phyloP scores from a whole-genome alignment of 441 rosid genomes.

The Raphanus hybrid region DNA sequence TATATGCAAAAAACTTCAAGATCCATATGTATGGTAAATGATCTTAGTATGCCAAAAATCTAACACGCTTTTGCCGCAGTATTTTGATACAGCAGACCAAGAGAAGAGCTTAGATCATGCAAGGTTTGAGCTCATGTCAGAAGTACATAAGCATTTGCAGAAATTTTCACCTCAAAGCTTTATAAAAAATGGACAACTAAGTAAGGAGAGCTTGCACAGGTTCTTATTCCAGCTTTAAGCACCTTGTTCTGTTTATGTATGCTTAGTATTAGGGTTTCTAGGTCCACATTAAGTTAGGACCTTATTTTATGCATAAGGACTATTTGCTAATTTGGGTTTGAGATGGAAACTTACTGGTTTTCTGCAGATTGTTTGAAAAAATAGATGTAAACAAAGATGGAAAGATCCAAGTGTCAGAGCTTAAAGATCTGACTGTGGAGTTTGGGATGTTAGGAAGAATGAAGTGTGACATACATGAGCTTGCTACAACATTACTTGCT shows the following conservation, averaged over 20 bases:
- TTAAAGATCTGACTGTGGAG: conserved; percentile 33
- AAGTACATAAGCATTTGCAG: conserved; percentile 37
- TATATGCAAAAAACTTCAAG: not conserved
- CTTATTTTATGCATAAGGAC: too few species aligned
- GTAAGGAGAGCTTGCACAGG: conserved; percentile 34
- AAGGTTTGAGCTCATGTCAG: conserved; percentile 42
- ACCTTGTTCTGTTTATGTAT: too few species aligned
- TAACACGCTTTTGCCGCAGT: conserved; percentile 2
- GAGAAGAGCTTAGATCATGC: conserved; percentile 35
- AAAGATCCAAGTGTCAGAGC: conserved; percentile 40
- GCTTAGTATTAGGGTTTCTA: too few species aligned
- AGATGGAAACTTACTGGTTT: not conserved
- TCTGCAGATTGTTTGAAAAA: conserved; percentile 30
- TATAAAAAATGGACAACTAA: conserved; percentile 32
- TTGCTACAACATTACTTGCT: conserved; percentile 21
- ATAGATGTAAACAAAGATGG: conserved; percentile 40
- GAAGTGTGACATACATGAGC: conserved; percentile 35
- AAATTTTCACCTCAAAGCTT: conserved; percentile 31
- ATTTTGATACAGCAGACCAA: conserved; percentile 30
- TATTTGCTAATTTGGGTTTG: not conserved
- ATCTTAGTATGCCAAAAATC: not conserved
- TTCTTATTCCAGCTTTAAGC: not conserved
- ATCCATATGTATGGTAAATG: not conserved
- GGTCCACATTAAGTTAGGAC: too few species aligned
- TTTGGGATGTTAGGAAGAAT: conserved; percentile 41